These are phyloP conservation scores for Mycotypha africana DNA, from an alignment of 371 early-diverging fungal genomes.

Conservation along the genomic window DNA sequence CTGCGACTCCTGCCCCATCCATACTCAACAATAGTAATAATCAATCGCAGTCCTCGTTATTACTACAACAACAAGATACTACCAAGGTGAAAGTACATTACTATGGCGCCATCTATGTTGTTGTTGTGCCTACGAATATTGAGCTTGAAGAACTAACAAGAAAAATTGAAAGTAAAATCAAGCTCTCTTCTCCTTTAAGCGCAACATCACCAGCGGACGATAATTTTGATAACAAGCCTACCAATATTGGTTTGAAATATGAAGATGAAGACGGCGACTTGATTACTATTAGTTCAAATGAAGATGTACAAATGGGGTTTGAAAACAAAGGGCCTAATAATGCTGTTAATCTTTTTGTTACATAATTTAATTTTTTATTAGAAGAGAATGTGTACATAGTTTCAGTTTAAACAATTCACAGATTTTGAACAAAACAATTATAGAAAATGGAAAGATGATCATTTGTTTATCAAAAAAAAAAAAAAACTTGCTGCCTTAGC, in stretches of 20 bases:
- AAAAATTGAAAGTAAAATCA: conserved; percentile 82
- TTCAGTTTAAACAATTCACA: too few relatives aligned
- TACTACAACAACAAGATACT: conserved; percentile 8
- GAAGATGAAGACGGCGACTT: conserved; percentile 92
- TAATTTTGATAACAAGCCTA: too few relatives aligned
- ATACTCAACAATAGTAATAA: conserved; percentile 9
- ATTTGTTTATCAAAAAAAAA: too few relatives aligned
- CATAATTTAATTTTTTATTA: too few relatives aligned
- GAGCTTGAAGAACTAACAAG: conserved; percentile 65
- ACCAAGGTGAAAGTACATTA: conserved; percentile 85
- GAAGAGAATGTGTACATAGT: too few relatives aligned
- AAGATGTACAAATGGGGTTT: conserved; percentile 89
- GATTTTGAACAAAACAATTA: too few relatives aligned
- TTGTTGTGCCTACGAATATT: conserved; percentile 74
- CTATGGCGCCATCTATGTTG: conserved; percentile 78
- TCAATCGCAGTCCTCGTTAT: not conserved
- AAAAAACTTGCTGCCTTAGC: too few relatives aligned
- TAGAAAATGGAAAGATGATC: too few relatives aligned
- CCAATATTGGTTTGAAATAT: conserved; percentile 69
- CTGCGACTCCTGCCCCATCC: conserved; percentile 7
- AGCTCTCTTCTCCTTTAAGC: conserved; percentile 39
- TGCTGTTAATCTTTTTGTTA: conserved; percentile 36
- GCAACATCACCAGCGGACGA: too few relatives aligned
- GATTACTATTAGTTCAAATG: conserved; percentile 77
- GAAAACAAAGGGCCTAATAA: conserved; percentile 53